phyloP scores from a whole-genome alignment of 176 grass and related monocot species.

The Saccharum spontaneum region DNA sequence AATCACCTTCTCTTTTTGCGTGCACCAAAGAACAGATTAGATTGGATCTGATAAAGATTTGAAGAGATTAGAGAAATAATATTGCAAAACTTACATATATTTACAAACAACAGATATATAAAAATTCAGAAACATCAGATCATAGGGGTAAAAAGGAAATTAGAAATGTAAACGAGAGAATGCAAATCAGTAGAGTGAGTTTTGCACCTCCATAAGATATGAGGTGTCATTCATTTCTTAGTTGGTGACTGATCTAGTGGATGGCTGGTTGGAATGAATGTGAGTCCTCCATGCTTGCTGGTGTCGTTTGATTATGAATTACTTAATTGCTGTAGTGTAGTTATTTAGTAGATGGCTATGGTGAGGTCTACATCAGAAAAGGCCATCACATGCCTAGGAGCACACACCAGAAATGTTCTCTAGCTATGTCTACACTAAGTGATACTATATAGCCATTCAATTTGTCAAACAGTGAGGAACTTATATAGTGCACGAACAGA shows the following conservation, averaged over 20 bases:
- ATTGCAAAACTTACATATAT: background rate
- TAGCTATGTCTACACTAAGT: background rate
- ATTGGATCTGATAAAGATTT: background rate
- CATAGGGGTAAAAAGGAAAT: background rate
- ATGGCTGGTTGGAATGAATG: background rate
- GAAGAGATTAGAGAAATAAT: background rate
- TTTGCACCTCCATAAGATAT: background rate
- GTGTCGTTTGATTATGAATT: background rate
- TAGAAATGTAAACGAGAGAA: background rate
- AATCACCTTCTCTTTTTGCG: background rate
- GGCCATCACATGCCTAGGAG: background rate
- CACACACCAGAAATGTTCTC: background rate
- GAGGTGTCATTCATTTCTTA: background rate
- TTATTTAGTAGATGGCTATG: background rate
- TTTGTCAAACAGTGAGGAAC: background rate
- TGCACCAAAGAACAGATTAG: background rate
- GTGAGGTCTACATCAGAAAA: background rate
- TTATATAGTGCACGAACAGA: background rate
- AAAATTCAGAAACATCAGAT: background rate
- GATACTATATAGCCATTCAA: background rate
- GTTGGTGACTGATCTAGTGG: background rate
- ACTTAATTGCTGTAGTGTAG: background rate
- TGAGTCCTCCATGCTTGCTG: background rate
- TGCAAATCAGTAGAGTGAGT: background rate
- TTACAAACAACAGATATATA: background rate